These are phyloP conservation scores for Aspergillus versicolor DNA, from an alignment of 2,329 filamentous ascomycete genomes.

Conservation along the genomic window DNA sequence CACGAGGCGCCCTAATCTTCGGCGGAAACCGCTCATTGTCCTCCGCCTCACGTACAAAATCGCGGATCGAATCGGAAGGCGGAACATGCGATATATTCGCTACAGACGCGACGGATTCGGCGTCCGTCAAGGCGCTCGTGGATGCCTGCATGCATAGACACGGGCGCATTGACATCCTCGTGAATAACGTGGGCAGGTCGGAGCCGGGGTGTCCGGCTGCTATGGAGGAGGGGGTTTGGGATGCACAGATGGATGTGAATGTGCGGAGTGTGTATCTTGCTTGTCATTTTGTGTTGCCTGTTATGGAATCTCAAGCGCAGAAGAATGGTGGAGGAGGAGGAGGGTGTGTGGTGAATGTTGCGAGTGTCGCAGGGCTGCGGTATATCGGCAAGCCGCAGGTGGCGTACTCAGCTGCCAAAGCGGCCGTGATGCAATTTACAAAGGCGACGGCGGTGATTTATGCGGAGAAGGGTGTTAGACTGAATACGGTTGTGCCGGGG, in stretches of 20 bases:
- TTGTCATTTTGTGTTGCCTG: constrained; percentile 40
- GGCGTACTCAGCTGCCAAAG: constrained; percentile 54
- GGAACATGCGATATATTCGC: constrained; percentile 43
- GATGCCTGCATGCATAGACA: constrained; percentile 53
- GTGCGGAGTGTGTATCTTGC: constrained; percentile 57
- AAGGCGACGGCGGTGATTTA: constrained; percentile 51
- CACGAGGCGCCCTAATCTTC: constrained; percentile 51
- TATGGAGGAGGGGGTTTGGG: constrained; percentile 52
- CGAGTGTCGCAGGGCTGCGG: constrained; percentile 53
- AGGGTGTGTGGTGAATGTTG: constrained; percentile 50
- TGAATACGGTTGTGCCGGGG: constrained; percentile 44
- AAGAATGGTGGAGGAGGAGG: constrained; percentile 12
- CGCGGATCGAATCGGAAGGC: constrained; percentile 11
- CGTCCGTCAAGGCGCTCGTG: constrained; percentile 53
- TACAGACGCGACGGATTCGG: constrained; percentile 54
- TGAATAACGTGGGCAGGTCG: constrained; percentile 61
- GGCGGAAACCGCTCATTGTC: constrained; percentile 50
- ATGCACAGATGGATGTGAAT: constrained; percentile 55
- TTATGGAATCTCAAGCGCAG: constrained; percentile 22
- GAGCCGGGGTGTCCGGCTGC: constrained; percentile 53
- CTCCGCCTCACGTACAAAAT: constrained; percentile 8
- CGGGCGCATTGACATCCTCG: constrained; percentile 58
- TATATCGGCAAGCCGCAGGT: constrained; percentile 40
- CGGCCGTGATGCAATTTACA: constrained; percentile 53
- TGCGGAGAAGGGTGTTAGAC: constrained; percentile 33